A percentile compares a stretch with the other conserved stretches of the same genome.
Conservation (phyloP, 768 basidiomycete species). For the Lentinula sp. region DNA sequence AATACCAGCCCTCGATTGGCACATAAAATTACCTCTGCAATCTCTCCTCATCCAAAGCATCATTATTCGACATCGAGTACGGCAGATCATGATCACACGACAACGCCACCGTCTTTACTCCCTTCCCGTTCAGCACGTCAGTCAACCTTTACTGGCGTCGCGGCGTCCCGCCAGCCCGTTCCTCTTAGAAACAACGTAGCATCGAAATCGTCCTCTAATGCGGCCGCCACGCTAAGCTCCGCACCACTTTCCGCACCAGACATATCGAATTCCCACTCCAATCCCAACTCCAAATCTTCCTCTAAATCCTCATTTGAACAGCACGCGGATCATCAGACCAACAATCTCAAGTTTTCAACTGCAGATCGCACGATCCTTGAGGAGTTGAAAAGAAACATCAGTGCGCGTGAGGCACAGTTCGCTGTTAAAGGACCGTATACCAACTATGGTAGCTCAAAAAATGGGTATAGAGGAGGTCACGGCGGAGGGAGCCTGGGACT, state of each 20-base stretch:
- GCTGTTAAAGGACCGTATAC: constrained; percentile 34
- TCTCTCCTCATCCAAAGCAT: not conserved
- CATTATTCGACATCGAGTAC: not conserved
- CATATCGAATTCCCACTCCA: not conserved
- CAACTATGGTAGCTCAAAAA: constrained; percentile 13
- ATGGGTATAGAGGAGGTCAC: constrained; percentile 12
- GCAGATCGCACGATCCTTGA: constrained; percentile 56
- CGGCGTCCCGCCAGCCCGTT: not conserved
- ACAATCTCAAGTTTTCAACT: constrained; percentile 44
- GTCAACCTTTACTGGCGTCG: not conserved
- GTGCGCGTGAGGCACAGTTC: constrained; percentile 52
- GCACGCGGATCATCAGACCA: not conserved
- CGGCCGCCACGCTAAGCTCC: not conserved
- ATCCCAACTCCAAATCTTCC: constrained; percentile 4
- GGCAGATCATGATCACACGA: not conserved
- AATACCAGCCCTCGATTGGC: not conserved
- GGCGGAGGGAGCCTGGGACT: constrained; percentile 10
- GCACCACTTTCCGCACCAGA: not conserved
- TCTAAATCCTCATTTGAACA: not conserved
- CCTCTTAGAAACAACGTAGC: too few species aligned
- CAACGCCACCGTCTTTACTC: not conserved
- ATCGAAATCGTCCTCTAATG: not conserved
- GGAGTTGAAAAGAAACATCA: constrained; percentile 46
- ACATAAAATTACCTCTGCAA: not conserved
- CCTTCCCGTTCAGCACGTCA: not conserved